Percentiles rank a stretch among this genome's conserved stretches.
These are phyloP conservation scores for Poa annua DNA, from an alignment of 176 grass and related monocot species.

Conservation along the genomic window DNA sequence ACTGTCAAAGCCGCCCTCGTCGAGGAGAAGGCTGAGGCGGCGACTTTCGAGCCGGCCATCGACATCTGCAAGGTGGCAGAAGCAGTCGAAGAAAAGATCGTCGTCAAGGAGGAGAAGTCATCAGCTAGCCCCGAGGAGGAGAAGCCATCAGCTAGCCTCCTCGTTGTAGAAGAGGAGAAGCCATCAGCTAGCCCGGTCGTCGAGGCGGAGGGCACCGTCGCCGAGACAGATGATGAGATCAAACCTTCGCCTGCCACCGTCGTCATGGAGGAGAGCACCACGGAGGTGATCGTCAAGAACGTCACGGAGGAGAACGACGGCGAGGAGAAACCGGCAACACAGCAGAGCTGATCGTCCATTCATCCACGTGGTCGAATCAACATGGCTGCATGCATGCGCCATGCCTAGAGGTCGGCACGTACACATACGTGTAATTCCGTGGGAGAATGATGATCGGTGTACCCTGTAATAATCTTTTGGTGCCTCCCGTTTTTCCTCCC, in stretches of 20 bases:
- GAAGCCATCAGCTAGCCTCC: background rate
- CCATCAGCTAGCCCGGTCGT: background rate
- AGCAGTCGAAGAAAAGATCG: conserved; percentile 3
- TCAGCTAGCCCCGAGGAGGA: background rate
- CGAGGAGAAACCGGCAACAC: background rate
- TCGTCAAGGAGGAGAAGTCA: background rate
- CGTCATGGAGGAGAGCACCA: background rate
- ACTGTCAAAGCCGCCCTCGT: background rate
- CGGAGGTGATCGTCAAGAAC: background rate
- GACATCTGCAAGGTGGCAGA: background rate
- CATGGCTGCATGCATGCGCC: background rate
- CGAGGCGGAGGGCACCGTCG: background rate
- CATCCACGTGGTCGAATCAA: background rate
- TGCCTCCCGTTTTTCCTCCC: conserved; percentile 39
- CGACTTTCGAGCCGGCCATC: background rate
- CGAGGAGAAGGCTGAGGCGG: conserved; percentile 4
- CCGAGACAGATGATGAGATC: background rate
- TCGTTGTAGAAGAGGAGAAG: background rate
- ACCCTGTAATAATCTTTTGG: conserved; percentile 17
- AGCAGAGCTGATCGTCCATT: conserved; percentile 31
- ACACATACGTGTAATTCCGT: background rate
- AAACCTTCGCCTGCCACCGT: background rate
- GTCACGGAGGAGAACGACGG: background rate
- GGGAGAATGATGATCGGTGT: conserved; percentile 7
- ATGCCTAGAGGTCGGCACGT: conserved; percentile 38